Percentiles rank a stretch among this genome's conserved stretches.
phyloP scores from a whole-genome alignment of 129 eudicot species.

The Sambucus nigra region DNA sequence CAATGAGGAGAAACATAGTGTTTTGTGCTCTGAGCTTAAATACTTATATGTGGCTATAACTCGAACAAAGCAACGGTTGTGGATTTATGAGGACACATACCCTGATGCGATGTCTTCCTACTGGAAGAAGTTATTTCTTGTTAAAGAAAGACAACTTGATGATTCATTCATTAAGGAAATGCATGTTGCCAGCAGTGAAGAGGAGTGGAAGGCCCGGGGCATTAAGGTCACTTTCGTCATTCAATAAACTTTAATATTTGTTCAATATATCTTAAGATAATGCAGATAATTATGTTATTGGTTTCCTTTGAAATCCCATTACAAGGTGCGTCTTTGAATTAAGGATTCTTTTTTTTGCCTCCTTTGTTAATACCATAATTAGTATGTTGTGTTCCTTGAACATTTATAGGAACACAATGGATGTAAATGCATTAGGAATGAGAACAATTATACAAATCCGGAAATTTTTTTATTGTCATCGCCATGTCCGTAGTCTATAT shows the following conservation, averaged over 20 bases:
- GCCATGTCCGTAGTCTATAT: too few species aligned
- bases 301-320: not conserved
- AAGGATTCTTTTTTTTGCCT: too few species aligned
- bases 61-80: slow-evolving; percentile 74
- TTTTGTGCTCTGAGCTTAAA: slow-evolving; percentile 62
- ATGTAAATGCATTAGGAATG: too few species aligned
- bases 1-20: slow-evolving; percentile 38
- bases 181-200: slow-evolving; percentile 25
- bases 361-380: not conserved
- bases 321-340: too few species aligned
- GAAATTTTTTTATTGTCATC: too few species aligned
- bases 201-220: slow-evolving; percentile 34
- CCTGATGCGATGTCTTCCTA: slow-evolving; percentile 51
- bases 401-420: too few species aligned
- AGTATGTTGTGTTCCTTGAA: not conserved
- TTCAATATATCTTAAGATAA: too few species aligned
- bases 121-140: slow-evolving; percentile 46
- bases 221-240: slow-evolving; percentile 11
- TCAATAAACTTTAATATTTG: not conserved
- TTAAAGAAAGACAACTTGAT: slow-evolving; percentile 20
- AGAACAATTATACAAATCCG: too few species aligned
- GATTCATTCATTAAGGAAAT: slow-evolving; percentile 20
- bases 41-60: slow-evolving; percentile 77
- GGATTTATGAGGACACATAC: slow-evolving; percentile 64
- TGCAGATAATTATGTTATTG: not conserved